phyloP scores from a whole-genome alignment of 176 grass and related monocot genomes.

The Calamus simplicifolius region DNA sequence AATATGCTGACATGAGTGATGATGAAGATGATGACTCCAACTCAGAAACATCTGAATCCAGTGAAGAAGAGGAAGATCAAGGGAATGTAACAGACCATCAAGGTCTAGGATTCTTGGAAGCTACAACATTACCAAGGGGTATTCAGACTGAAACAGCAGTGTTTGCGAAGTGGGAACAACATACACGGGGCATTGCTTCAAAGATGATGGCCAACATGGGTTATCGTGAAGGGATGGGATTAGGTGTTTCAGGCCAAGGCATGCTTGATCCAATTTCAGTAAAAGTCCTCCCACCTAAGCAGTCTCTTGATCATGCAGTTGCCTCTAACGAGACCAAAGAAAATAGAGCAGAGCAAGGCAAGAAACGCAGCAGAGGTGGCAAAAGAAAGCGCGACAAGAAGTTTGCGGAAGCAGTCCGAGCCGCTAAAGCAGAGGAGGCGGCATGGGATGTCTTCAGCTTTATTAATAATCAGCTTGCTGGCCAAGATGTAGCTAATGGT shows the following conservation, averaged over 20 bases:
- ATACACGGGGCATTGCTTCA: constrained; percentile 83
- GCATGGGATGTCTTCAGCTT: constrained; percentile 68
- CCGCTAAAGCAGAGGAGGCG: constrained; percentile 55
- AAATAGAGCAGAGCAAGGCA: constrained; percentile 16
- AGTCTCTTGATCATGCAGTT: constrained; percentile 76
- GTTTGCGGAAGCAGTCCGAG: constrained; percentile 53
- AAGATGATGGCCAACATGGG: constrained; percentile 99
- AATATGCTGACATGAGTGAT: constrained; percentile 55
- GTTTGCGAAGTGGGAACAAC: constrained; percentile 93
- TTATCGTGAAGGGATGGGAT: constrained; percentile 83
- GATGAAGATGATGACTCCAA: constrained; percentile 31
- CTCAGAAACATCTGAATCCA: constrained; percentile 11
- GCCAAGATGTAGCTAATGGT: constrained; percentile 30
- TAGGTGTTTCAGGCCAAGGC: constrained; percentile 82
- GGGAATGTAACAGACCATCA: constrained; percentile 41
- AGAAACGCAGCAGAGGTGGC: constrained; percentile 65
- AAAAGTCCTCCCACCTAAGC: constrained; percentile 74
- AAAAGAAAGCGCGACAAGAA: constrained; percentile 69
- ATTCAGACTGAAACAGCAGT: constrained; percentile 71
- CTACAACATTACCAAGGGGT: constrained; percentile 45
- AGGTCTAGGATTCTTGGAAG: constrained; percentile 63
- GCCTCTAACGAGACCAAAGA: constrained; percentile 22
- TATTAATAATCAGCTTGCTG: constrained; percentile 65
- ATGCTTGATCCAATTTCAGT: constrained; percentile 74
- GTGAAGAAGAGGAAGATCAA: constrained; percentile 38